These are phyloP conservation scores for Ustilago trichophora DNA, from an alignment of 1,284 basidiomycete genomes.

Conservation along the genomic window DNA sequence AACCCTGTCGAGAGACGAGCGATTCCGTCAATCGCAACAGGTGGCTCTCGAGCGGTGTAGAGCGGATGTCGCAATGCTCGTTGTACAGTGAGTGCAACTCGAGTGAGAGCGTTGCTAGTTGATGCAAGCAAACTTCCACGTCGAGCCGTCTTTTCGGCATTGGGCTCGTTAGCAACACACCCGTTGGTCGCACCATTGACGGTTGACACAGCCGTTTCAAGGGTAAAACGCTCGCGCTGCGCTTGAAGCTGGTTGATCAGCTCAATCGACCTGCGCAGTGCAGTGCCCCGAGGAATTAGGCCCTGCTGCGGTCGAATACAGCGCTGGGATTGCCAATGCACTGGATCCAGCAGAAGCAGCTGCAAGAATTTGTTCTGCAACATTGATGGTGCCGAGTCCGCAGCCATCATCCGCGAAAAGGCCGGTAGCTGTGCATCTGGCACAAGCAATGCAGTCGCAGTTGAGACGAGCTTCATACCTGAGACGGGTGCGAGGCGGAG, in stretches of 20 bases:
- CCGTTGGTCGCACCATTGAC: not conserved
- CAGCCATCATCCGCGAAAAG: not conserved
- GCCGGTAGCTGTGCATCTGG: slow-evolving; percentile 13
- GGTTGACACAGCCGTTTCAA: not conserved
- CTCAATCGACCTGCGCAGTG: slow-evolving; percentile 32
- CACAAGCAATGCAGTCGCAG: slow-evolving; percentile 15
- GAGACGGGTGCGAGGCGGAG: slow-evolving; percentile 63
- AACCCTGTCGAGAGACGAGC: not conserved
- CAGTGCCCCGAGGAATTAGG: slow-evolving; percentile 14
- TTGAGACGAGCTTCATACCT: slow-evolving; percentile 36
- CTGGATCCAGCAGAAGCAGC: slow-evolving; percentile 47
- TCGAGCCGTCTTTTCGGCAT: not conserved
- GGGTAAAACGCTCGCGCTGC: not conserved
- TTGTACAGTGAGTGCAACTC: slow-evolving; percentile 13
- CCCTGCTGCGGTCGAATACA: not conserved
- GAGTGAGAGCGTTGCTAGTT: not conserved
- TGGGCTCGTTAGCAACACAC: too few species aligned
- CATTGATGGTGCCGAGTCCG: slow-evolving; percentile 7
- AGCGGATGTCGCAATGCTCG: slow-evolving; percentile 6
- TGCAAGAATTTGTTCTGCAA: slow-evolving; percentile 38
- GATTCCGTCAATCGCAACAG: slow-evolving; percentile 10
- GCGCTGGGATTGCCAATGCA: slow-evolving; percentile 56
- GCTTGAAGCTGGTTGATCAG: slow-evolving; percentile 22
- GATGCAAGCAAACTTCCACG: not conserved
- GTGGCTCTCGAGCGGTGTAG: slow-evolving; percentile 5